Evolutionary conservation across 2,329 filamentous ascomycete genomes (phyloP), one percentile per base, ranked within the genome.

Genomic region (Neoascochyta sp.): DNA sequence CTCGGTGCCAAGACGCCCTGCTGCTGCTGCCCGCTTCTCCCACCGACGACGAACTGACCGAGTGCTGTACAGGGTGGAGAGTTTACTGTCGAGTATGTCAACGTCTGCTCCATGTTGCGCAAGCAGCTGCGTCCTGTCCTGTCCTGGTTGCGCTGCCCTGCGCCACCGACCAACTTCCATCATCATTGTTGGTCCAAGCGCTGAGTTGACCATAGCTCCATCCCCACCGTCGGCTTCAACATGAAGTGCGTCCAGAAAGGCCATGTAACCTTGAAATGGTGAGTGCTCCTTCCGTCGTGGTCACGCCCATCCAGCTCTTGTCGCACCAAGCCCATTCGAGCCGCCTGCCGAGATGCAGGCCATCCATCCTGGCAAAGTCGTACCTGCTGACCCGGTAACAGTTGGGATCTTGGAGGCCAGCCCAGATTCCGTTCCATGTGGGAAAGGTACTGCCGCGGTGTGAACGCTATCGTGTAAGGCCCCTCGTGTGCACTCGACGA

Each of bases 161-260:
- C 51, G 46, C 59, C 43, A 51, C 51, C 45, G 41, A n/a, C n/a
- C 39, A 42, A 42, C 41, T 40, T 41, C 44, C 49, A 33, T 34
- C 31, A 18, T 46, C 39, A 34, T 44, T 29, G 36, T 39, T 49
- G 44, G 52, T 45, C 50, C 53, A 46, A 51, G 50, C 47, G 48
- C 63, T 68, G 52, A 68, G 47, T 39, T 48, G 60, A 55, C 48
- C 67, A 59, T 71, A 96, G 90, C 73, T 94, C 90, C 48, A 95
- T 96, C 64, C 92, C 92, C 41, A 98, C 92, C 10, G 90, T 98
- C 54, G 92, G 92, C 47, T 96, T 96, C 74, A 98, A 96, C 67
- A 95, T 95, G 81, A 96, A 96, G 75, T 83, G 85, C 50, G 88
- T 98, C 53, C 89, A 95, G 69, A 90, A 92, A 60, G 92, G 92